Base-by-base conservation (phyloP, 2,329 filamentous ascomycete species). In the Colletotrichum shisoi region DNA sequence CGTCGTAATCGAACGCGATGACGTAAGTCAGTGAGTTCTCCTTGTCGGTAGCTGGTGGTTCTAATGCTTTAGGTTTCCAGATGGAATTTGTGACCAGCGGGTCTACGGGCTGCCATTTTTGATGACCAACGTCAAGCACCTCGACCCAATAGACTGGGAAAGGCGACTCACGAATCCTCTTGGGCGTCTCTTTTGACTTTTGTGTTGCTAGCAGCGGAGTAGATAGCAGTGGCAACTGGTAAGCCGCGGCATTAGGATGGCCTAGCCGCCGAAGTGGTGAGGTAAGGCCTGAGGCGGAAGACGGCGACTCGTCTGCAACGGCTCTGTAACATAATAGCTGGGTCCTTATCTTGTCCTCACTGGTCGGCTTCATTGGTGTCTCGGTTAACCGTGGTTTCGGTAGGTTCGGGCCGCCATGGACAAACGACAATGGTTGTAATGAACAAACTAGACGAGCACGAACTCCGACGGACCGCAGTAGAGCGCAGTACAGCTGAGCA, bases 101-200 rank as follows among this genome's bases (percentile, higher is more conserved):
- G 75, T 99, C 95, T 44, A 95, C 87, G 0, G 93, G 86, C 62
- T 97, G 87, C 95, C 95, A 99, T 80, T 93, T 96, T 75, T 97
- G 92, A 70, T 93, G 87, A 0, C 91, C 91, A 60, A 88, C 83
- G 70, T 97, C 94, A 70, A 97, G 91, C 3, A 92, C 89, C 79
- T 99, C 95, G 0, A 97, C 90, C 95, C 95, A 99, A 75, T 93
- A 98, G 3, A 98, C 84, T 0, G 95, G 95, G 73, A 90, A 92
- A 0, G 86, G 78, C 0, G 93, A 94, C 73, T 94, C 92, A 27
- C 84, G 84, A 12, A 90, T 85, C 15, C 74, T 79, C 61, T 79
- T 80, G 12, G 74, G 79, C 58, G 71, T 73, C 27, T 74, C 78
- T 31, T 70, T 71, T 45, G 72, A 34, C 15, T 46, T 72, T n/a